Evolutionary conservation across 2,329 filamentous ascomycete species (phyloP).

Genomic region (Rhinocladiella similis): DNA sequence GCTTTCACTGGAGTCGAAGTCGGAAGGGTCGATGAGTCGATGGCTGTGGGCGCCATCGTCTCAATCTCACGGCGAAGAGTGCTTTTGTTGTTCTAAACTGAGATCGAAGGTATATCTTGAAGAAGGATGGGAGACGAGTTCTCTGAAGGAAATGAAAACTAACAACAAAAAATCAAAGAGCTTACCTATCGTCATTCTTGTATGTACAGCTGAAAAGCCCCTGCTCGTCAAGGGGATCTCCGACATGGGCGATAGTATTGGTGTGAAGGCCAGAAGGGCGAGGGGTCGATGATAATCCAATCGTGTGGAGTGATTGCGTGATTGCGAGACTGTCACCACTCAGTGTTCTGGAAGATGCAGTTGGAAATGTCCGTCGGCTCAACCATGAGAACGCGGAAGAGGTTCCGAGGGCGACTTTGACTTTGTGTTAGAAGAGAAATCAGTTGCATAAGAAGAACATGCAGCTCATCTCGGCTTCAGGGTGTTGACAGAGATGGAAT

Average conservation of each 20-base stretch:
- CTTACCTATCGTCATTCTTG: neutral
- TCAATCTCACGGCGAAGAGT: too few species aligned
- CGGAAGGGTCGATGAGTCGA: constrained; percentile 8
- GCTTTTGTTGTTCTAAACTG: too few species aligned
- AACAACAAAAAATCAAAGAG: neutral
- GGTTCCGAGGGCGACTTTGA: too few species aligned
- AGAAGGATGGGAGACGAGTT: neutral
- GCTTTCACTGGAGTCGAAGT: neutral
- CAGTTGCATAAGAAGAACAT: neutral
- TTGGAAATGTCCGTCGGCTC: too few species aligned
- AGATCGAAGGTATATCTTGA: neutral
- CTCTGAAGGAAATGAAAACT: neutral
- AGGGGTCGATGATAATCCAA: constrained; percentile 17
- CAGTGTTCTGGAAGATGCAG: neutral
- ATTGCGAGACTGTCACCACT: constrained; percentile 1
- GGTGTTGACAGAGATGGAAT: too few species aligned
- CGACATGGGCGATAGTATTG: neutral
- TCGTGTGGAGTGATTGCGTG: constrained; percentile 26
- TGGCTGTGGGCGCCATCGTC: constrained; percentile 19
- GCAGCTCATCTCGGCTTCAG: too few species aligned
- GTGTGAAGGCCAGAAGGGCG: neutral
- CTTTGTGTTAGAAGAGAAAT: too few species aligned
- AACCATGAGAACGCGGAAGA: neutral
- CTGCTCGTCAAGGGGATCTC: constrained; percentile 8
- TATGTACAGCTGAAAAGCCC: neutral